Evolutionary conservation across 2,329 filamentous ascomycete genomes (phyloP).

Genomic region (Arthrinium phaeospermum): DNA sequence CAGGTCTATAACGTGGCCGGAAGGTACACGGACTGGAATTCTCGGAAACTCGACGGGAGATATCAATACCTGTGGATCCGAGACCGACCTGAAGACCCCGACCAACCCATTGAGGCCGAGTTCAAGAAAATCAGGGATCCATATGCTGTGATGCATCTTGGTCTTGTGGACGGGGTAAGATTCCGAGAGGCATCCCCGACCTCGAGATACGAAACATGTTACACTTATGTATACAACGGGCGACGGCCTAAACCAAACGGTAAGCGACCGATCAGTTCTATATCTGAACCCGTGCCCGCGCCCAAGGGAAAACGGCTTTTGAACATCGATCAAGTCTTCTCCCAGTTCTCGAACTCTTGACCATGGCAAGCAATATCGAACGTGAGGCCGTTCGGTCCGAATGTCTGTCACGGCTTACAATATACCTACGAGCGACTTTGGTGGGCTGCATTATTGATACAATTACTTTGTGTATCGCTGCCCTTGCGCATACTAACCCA

Average conservation of each 20-base stretch:
- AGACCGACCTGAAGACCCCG: neutral
- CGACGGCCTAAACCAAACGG: neutral
- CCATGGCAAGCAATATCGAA: neutral
- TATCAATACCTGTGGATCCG: neutral
- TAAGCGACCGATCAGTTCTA: neutral
- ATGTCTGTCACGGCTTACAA: neutral
- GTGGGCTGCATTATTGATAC: neutral
- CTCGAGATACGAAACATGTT: neutral
- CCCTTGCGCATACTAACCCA: neutral
- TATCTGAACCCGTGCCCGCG: neutral
- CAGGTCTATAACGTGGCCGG: neutral
- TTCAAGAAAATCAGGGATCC: neutral
- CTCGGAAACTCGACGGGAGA: neutral
- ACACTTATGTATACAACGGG: neutral
- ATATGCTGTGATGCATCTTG: constrained; percentile 1
- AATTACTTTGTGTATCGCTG: neutral
- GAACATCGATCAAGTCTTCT: neutral
- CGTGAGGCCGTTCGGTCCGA: neutral
- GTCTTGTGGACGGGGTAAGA: neutral
- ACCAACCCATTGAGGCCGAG: neutral
- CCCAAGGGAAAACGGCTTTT: neutral
- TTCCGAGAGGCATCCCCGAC: neutral
- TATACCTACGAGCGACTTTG: neutral
- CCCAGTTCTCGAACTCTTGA: neutral
- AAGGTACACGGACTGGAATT: neutral